These are phyloP conservation scores for Verticillium longisporum DNA, from an alignment of 2,329 filamentous ascomycete genomes.

Conservation along the genomic window DNA sequence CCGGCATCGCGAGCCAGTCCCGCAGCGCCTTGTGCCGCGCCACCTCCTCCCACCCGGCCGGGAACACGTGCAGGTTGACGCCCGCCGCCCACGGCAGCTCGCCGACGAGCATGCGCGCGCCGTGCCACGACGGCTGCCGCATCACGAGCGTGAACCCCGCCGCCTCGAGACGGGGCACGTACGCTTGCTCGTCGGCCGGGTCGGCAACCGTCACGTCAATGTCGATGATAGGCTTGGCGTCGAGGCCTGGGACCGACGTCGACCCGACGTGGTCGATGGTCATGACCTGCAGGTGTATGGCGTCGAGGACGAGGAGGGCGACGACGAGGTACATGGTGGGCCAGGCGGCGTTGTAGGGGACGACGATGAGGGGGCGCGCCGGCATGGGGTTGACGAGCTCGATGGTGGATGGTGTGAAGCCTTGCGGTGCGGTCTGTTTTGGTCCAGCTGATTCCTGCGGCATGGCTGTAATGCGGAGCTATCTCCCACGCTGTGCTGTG, in stretches of 20 bases:
- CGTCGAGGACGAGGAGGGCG: neutral
- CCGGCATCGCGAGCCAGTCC: slow-evolving; percentile 32
- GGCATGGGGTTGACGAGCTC: neutral
- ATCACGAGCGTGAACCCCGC: slow-evolving; percentile 37
- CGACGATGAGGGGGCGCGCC: neutral
- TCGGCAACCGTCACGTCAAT: slow-evolving; percentile 40
- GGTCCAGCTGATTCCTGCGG: neutral
- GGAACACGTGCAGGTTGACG: slow-evolving; percentile 42
- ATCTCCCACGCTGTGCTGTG: no score
- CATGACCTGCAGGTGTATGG: neutral
- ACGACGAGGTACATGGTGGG: neutral
- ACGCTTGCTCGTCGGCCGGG: slow-evolving; percentile 30
- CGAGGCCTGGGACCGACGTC: slow-evolving; percentile 40
- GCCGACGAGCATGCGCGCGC: slow-evolving; percentile 37
- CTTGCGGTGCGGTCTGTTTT: neutral
- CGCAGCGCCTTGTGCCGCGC: slow-evolving; percentile 35
- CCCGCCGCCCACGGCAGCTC: slow-evolving; percentile 15
- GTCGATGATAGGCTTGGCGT: slow-evolving; percentile 46
- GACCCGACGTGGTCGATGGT: slow-evolving; percentile 39
- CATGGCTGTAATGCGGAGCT: no score
- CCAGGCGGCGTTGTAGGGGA: neutral
- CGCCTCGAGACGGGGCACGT: slow-evolving; percentile 33
- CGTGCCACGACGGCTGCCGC: slow-evolving; percentile 38
- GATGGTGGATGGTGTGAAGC: neutral
- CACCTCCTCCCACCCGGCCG: slow-evolving; percentile 31